These are phyloP conservation scores for Porcisia deanei DNA, from an alignment of 208 protist genomes.

Conservation along the genomic window DNA sequence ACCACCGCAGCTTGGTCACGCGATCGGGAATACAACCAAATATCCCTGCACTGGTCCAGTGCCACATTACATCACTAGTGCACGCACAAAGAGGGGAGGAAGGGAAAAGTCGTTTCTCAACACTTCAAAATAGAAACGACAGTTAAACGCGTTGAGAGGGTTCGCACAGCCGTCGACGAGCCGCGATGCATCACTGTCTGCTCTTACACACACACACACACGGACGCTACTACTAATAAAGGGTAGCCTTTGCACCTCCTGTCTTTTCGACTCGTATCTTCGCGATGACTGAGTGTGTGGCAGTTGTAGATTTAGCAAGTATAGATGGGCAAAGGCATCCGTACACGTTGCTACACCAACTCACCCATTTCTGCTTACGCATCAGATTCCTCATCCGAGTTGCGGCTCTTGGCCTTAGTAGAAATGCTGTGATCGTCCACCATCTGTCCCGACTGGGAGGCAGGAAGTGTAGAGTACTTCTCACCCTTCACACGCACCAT, in stretches of 20 bases:
- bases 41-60: neutral
- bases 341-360: neutral
- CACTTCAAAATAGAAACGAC: neutral
- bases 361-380: slow-evolving; percentile 7
- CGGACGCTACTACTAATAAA: neutral
- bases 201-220: neutral
- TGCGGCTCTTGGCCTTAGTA: slow-evolving; percentile 18
- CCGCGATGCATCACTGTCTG: neutral
- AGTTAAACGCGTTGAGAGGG: neutral
- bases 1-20: neutral
- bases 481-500: slow-evolving; percentile 46
- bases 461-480: neutral
- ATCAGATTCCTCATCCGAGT: slow-evolving; percentile 27
- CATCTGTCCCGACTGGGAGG: slow-evolving; percentile 6
- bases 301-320: neutral
- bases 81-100: neutral
- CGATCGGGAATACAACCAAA: neutral
- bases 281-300: neutral
- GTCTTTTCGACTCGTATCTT: neutral
- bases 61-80: neutral
- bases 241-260: neutral
- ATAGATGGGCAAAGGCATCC: neutral
- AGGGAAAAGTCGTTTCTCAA: neutral
- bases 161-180: too few relatives aligned
- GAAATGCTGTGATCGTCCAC: slow-evolving; percentile 19